Conservation (phyloP, 164 flowering plant species). For the Platanus orientalis region DNA sequence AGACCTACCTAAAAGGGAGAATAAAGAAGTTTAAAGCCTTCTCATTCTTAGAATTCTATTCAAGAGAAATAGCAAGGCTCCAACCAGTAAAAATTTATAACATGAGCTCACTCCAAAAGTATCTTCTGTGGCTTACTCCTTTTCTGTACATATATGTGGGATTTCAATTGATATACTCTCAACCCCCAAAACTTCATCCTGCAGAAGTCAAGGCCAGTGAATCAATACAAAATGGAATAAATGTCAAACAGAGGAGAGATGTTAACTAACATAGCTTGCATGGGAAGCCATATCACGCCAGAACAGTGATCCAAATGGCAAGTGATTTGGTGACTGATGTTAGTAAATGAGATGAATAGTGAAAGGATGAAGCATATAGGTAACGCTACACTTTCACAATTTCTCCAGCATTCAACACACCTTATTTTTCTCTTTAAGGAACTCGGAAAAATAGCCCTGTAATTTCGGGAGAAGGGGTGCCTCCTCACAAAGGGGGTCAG, state of each 20-base stretch:
- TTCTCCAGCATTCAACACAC: too few relatives aligned
- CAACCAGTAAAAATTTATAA: background rate
- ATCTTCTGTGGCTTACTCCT: constrained; percentile 10
- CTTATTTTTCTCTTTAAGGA: too few relatives aligned
- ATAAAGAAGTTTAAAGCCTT: constrained; percentile 7
- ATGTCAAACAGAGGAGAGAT: background rate
- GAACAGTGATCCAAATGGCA: background rate
- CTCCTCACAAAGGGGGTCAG: too few relatives aligned
- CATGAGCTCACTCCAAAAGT: constrained; percentile 3
- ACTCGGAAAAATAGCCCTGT: too few relatives aligned
- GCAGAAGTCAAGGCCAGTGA: constrained; percentile 8
- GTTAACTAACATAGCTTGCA: background rate
- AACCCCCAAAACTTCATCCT: constrained; percentile 14
- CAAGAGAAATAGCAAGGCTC: background rate
- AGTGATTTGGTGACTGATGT: background rate
- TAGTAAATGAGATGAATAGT: too few relatives aligned
- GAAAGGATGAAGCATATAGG: too few relatives aligned
- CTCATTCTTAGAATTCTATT: background rate
- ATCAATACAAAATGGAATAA: constrained; percentile 8
- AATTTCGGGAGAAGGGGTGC: too few relatives aligned
- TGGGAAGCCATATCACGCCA: background rate
- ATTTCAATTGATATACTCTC: constrained; percentile 8
- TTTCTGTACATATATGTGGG: constrained; percentile 7
- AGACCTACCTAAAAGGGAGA: constrained; percentile 13
- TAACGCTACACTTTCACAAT: too few relatives aligned